phyloP scores from a whole-genome alignment of 2,329 filamentous ascomycete genomes.

The Botrytis deweyae region DNA sequence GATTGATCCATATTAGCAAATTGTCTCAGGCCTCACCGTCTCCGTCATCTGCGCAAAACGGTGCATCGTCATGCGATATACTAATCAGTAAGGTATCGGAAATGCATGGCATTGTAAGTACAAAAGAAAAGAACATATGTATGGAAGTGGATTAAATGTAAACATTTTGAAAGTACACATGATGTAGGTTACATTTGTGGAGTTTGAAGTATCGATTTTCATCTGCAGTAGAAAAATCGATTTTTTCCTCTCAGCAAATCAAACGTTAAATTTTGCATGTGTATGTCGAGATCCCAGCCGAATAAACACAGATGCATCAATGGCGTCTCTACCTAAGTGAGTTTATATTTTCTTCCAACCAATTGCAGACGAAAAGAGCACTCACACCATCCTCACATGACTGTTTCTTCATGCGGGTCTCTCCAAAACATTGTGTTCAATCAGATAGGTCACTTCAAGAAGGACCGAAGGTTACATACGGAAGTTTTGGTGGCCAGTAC shows the following conservation, averaged over 20 bases:
- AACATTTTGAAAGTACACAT: slow-evolving; percentile 13
- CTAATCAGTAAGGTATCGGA: slow-evolving; percentile 5
- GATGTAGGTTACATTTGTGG: slow-evolving; percentile 21
- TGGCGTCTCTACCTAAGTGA: background rate
- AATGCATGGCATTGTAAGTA: slow-evolving; percentile 11
- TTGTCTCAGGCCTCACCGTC: slow-evolving; percentile 12
- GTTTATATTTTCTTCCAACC: slow-evolving; percentile 19
- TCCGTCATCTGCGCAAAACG: slow-evolving; percentile 10
- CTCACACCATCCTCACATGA: slow-evolving; percentile 39
- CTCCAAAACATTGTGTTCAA: slow-evolving; percentile 27
- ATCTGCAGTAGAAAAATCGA: slow-evolving; percentile 1
- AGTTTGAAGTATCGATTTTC: slow-evolving; percentile 16
- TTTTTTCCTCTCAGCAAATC: background rate
- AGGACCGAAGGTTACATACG: slow-evolving; percentile 25
- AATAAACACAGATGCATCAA: slow-evolving; percentile 17
- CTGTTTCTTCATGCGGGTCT: slow-evolving; percentile 35
- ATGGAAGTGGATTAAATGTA: slow-evolving; percentile 13
- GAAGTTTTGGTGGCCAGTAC: slow-evolving; percentile 17
- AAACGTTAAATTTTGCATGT: background rate
- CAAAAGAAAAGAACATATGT: slow-evolving; percentile 7
- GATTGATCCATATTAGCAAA: background rate
- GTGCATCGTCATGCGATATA: background rate
- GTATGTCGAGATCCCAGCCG: slow-evolving; percentile 3
- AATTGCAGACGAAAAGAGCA: slow-evolving; percentile 29
- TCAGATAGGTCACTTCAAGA: slow-evolving; percentile 28